Percentiles rank a stretch among this genome's conserved stretches.
Evolutionary conservation across 345 rosid species (phyloP).

Genomic region (Hypericum perforatum): DNA sequence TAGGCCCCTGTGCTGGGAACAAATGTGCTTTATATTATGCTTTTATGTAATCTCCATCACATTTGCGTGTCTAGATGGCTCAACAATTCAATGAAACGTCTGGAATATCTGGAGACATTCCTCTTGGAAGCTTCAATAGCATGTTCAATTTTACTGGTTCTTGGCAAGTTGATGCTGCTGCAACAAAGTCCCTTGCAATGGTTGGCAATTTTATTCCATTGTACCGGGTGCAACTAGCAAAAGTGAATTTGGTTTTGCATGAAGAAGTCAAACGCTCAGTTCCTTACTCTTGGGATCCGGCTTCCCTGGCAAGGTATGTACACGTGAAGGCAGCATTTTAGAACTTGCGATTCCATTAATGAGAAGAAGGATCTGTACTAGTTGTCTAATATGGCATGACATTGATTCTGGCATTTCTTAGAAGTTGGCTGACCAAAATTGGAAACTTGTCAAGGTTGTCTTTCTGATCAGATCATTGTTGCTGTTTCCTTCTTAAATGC

Average conservation of each 20-base stretch:
- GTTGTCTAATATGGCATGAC: no score
- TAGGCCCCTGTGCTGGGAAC: no score
- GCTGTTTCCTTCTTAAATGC: background rate
- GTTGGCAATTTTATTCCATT: conserved; percentile 75
- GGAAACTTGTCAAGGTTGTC: conserved; percentile 5
- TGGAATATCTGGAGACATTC: conserved; percentile 63
- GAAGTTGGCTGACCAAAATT: no score
- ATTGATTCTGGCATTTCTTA: no score
- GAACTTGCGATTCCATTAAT: no score
- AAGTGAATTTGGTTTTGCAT: conserved; percentile 36
- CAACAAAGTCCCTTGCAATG: conserved; percentile 86
- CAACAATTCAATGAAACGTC: conserved; percentile 54
- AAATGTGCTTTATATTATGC: no score
- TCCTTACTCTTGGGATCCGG: conserved; percentile 98
- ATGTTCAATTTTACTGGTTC: conserved; percentile 97
- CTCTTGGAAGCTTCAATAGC: conserved; percentile 91
- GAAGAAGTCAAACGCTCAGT: conserved; percentile 70
- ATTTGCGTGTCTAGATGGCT: conserved; percentile 65
- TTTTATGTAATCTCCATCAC: no score
- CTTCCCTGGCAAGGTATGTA: conserved; percentile 65
- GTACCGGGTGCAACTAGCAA: conserved; percentile 45
- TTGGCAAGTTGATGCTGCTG: conserved; percentile 87
- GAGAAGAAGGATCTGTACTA: no score
- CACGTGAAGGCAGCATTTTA: no score
- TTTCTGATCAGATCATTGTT: conserved; percentile 50